phyloP scores from a whole-genome alignment of 768 basidiomycete species.

The Candolleomyces aberdarensis region DNA sequence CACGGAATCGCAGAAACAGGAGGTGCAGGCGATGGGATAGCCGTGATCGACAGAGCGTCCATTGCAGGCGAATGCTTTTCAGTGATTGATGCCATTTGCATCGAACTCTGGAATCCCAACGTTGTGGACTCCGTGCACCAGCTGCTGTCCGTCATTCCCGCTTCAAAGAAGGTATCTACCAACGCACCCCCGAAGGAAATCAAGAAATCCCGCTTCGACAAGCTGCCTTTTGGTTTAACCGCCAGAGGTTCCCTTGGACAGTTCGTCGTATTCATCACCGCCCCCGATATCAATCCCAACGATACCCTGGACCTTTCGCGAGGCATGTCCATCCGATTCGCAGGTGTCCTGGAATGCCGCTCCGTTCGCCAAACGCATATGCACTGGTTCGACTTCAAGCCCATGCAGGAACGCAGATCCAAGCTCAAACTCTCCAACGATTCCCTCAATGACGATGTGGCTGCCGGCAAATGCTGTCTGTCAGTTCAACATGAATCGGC shows the following conservation, averaged over 20 bases:
- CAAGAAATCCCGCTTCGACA: conserved; percentile 28
- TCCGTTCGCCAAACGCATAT: conserved; percentile 40
- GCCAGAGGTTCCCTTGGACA: conserved; percentile 56
- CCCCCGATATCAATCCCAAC: conserved; percentile 76
- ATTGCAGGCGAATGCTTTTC: conserved; percentile 17
- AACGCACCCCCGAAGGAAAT: conserved; percentile 6
- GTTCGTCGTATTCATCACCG: conserved; percentile 66
- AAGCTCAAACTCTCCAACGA: conserved; percentile 54
- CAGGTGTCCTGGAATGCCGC: conserved; percentile 54
- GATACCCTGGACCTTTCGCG: conserved; percentile 64
- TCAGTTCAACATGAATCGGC: conserved; percentile 30
- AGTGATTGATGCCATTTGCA: conserved; percentile 22
- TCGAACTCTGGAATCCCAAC: conserved; percentile 31
- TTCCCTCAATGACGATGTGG: conserved; percentile 31
- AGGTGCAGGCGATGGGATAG: conserved; percentile 34
- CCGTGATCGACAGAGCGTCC: conserved; percentile 29
- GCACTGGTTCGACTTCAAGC: conserved; percentile 31
- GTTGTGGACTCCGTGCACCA: conserved; percentile 35
- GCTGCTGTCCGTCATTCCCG: conserved; percentile 40
- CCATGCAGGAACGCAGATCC: conserved; percentile 44
- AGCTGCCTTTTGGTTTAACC: conserved; percentile 54
- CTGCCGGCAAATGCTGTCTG: conserved; percentile 25
- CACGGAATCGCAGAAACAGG: conserved; percentile 40
- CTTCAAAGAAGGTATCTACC: conserved; percentile 11
- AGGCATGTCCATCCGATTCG: conserved; percentile 60